These are phyloP conservation scores for Linnemannia schmuckeri DNA, from an alignment of 192 early-diverging fungal genomes.

Conservation along the genomic window DNA sequence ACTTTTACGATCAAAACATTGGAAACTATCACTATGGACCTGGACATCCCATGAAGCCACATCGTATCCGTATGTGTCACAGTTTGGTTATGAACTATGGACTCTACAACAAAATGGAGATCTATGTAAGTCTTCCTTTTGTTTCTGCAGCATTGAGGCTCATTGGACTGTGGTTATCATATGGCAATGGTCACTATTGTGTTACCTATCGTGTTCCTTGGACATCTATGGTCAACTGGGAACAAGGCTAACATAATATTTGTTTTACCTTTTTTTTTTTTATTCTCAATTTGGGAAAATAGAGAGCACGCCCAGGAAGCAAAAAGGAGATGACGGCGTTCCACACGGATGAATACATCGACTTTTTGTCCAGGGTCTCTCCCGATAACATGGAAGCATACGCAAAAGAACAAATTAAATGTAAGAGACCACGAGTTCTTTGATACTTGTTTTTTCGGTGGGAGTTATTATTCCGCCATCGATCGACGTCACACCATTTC, in stretches of 20 bases:
- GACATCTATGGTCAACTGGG: neutral
- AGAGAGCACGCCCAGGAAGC: slow-evolving; percentile 85
- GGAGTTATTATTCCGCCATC: neutral
- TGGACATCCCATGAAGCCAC: slow-evolving; percentile 99
- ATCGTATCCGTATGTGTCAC: slow-evolving; percentile 94
- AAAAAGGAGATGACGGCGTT: slow-evolving; percentile 93
- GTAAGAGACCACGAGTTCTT: slow-evolving; percentile 44
- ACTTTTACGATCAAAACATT: slow-evolving; percentile 72
- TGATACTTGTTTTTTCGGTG: neutral
- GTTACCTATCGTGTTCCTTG: neutral
- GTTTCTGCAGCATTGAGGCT: no score
- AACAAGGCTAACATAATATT: neutral
- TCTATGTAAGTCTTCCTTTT: slow-evolving; percentile 64
- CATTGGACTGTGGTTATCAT: no score
- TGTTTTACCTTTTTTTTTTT: neutral
- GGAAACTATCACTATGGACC: slow-evolving; percentile 83
- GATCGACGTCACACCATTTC: neutral
- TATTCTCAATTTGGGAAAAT: neutral
- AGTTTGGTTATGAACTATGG: slow-evolving; percentile 94
- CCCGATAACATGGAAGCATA: slow-evolving; percentile 78
- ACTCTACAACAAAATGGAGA: slow-evolving; percentile 91
- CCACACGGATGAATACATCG: slow-evolving; percentile 94
- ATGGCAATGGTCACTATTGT: no score
- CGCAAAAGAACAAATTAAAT: slow-evolving; percentile 71
- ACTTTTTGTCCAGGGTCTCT: slow-evolving; percentile 84